Base-by-base conservation (phyloP, 2,329 filamentous ascomycete species). In the Blastomyces parvus region DNA sequence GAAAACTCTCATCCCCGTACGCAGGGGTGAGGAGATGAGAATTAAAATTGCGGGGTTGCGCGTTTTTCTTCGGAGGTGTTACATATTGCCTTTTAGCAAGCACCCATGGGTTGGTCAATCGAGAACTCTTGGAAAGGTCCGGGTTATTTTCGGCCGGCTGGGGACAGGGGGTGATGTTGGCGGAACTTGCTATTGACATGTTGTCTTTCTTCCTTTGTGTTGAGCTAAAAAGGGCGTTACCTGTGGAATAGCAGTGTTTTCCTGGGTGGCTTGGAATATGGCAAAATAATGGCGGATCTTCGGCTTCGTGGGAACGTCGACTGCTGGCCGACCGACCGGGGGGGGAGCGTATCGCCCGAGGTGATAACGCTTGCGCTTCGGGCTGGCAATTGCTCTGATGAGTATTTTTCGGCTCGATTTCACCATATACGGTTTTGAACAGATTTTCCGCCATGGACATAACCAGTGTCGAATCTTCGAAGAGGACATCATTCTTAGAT, bases 401-500 rank as follows among this genome's bases (percentile, higher is more conserved):
- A 52, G 59, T 64, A 3, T 68, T 56, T 5, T 40, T 44, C n/a
- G n/a, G 5, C 5, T 36, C 22, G 11, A 69, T 22, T 25, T 70
- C 69, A 6, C 76, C 74, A 64, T 79, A 79, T 11, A 71, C 62
- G 8, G 66, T 64, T n/a, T 67, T 67, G 56, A 86, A 79, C 0
- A 86, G 69, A 38, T 72, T 71, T 25, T 79, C 74, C 1, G 80
- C 73, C 5, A 78, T 67, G 3, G 69, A 69, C 5, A 85, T 44
- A 2, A 87, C 68, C 0, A 69, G 25, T 3, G 71, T 69, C 2
- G 74, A 70, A 56, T 86, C 75, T 40, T 81, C 79, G 67, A 87
- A 86, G 2, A 86, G 68, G 1, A 87, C 78, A 70, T 87, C 82
- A 68, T 87, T 83, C 69, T 88, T 88, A 1, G 81, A 79, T 3